These are phyloP conservation scores for Amaranthus tricolor DNA, from an alignment of 179 eudicot species.

Conservation along the genomic window DNA sequence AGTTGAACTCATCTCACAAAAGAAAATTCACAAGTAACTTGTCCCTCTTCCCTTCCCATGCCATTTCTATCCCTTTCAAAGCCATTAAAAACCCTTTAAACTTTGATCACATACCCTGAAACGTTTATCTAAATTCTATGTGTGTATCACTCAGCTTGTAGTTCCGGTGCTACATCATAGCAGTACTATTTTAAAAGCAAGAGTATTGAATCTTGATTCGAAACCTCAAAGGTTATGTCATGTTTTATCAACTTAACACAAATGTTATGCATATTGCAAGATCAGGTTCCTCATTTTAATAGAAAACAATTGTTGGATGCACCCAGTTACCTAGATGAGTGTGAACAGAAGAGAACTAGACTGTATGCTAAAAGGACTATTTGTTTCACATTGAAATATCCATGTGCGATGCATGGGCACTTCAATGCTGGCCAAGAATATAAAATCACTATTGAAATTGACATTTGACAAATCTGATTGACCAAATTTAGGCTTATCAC, in stretches of 20 bases:
- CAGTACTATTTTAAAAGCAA: neutral
- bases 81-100: too few species aligned
- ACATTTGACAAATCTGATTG: neutral
- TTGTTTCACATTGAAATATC: neutral
- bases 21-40: too few species aligned
- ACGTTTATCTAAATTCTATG: too few species aligned
- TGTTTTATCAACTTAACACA: neutral
- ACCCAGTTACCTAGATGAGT: neutral
- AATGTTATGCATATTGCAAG: neutral
- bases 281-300: neutral
- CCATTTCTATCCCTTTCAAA: too few species aligned
- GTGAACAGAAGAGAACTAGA: neutral
- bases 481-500: neutral
- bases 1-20: too few species aligned
- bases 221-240: neutral
- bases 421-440: neutral
- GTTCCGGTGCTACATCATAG: too few species aligned
- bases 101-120: too few species aligned
- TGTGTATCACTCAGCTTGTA: too few species aligned
- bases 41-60: too few species aligned
- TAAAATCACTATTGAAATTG: too few species aligned
- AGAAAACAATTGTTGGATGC: neutral
- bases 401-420: neutral
- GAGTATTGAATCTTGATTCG: neutral
- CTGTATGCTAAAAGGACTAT: neutral